Evolutionary conservation across 441 rosid genomes (phyloP).

Genomic region (Metrosideros polymorpha): DNA sequence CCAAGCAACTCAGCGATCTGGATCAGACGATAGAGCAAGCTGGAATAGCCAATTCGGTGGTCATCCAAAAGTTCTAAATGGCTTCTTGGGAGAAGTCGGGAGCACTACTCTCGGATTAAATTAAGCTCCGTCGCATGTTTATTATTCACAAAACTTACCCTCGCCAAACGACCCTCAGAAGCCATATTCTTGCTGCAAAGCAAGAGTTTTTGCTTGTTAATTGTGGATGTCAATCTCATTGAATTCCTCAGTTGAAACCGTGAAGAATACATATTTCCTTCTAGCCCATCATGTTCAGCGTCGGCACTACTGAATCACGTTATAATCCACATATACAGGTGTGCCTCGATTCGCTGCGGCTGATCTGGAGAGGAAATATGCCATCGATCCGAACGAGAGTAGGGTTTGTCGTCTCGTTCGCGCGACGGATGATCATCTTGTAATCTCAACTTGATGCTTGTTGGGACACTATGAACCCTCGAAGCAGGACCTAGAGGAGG

Average conservation of each 20-base stretch:
- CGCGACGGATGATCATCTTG: not conserved
- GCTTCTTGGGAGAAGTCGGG: not conserved
- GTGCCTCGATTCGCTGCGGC: not conserved
- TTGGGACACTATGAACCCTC: not conserved
- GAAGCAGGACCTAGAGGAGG: not conserved
- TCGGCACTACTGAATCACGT: not conserved
- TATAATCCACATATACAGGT: not conserved
- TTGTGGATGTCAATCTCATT: not conserved
- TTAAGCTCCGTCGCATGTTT: not conserved
- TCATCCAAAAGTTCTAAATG: slow-evolving; percentile 52
- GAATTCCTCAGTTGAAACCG: not conserved
- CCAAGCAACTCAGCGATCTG: slow-evolving; percentile 36
- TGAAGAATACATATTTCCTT: not conserved
- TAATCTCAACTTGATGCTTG: not conserved
- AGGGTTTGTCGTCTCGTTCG: not conserved
- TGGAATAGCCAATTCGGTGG: slow-evolving; percentile 56
- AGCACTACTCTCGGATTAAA: not conserved
- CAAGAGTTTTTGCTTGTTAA: not conserved
- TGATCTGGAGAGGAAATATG: not conserved
- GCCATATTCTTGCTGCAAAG: not conserved
- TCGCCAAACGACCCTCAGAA: not conserved
- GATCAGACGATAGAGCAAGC: slow-evolving; percentile 57
- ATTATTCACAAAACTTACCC: not conserved
- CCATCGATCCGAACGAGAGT: not conserved
- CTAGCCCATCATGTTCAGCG: not conserved